Evolutionary conservation across 768 basidiomycete species (phyloP), one percentile per base, ranked within the genome.

Genomic region (Hysterangium stoloniferum): DNA sequence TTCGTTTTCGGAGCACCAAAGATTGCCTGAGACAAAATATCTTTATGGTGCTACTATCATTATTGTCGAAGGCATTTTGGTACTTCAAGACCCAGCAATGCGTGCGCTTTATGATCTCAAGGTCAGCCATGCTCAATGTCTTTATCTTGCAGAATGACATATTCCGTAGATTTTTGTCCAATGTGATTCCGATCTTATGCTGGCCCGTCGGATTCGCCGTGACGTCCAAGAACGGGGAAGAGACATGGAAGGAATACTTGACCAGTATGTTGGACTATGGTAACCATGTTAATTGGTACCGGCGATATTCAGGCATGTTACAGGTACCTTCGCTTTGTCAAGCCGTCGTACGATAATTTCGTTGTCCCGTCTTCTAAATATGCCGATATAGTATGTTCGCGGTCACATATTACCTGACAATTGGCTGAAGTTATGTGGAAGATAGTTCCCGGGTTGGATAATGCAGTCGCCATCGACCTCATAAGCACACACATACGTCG

Each of bases 371-470:
- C 88, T 2, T 77, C 92, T 12, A 77, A 81, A 37, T 75, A 85
- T 62, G 95, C 95, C 2, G 93, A 99, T 61, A 90, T 99, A 32
- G 92, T 93, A 57, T 41, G 61, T 51, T 17, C 29, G n/a, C n/a
- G n/a, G 52, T 34, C 4, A 17, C 6, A 42, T 13, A 36, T 52
- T 25, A 20, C 20, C 12, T 27, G 17, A 15, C 22, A 20, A 3
- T 29, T 35, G 25, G 27, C 34, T 28, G 40, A 11, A 28, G 27
- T 9, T 31, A 25, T 51, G 34, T 28, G 45, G n/a, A 54, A 95
- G 93, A 94, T 97, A 56, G 94, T 99, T n/a, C 94, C 94, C 1
- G 95, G 95, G 2, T 79, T 79, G 3, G 81, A 91, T 56, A 98
- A 98, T 60, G 64, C 77, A 19, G 84, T 95, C 8, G 93, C 95